phyloP scores from a whole-genome alignment of 768 basidiomycete genomes.

The Chalciporus sphaerocephalus region DNA sequence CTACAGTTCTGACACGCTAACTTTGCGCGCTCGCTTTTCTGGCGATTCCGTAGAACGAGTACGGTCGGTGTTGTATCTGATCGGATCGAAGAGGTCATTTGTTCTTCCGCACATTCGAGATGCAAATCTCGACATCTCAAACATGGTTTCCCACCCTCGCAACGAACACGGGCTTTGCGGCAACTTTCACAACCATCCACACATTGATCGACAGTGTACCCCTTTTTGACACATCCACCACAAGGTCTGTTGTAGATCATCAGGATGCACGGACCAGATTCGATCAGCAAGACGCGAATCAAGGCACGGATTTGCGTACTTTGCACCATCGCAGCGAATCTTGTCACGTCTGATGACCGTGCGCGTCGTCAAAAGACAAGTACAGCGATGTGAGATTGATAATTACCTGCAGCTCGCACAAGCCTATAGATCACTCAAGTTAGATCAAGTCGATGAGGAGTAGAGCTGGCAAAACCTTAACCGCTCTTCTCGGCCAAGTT shows the following conservation, averaged over 20 bases:
- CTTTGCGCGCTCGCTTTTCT: conserved; percentile 49
- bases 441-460: conserved; percentile 6
- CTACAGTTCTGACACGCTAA: conserved; percentile 57
- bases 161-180: conserved; percentile 45
- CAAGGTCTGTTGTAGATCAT: conserved; percentile 51
- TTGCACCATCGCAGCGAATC: conserved; percentile 54
- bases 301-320: conserved; percentile 30
- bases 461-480: conserved; percentile 40
- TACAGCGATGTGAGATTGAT: background rate
- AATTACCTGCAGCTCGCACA: conserved; percentile 55
- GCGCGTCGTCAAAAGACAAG: background rate
- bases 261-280: background rate
- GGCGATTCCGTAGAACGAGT: conserved; percentile 26
- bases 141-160: conserved; percentile 37
- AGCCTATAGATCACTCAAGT: conserved; percentile 36
- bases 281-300: background rate
- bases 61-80: conserved; percentile 23
- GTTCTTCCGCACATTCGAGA: conserved; percentile 47
- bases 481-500: conserved; percentile 47
- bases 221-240: conserved; percentile 52
- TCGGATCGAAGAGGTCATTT: conserved; percentile 19
- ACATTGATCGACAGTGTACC: conserved; percentile 49
- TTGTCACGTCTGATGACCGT: conserved; percentile 48
- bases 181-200: conserved; percentile 60
- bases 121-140: conserved; percentile 32